Evolutionary conservation across 2,329 filamentous ascomycete species (phyloP), one percentile per base, ranked within the genome.

Genomic region (Botryotinia narcissicola): DNA sequence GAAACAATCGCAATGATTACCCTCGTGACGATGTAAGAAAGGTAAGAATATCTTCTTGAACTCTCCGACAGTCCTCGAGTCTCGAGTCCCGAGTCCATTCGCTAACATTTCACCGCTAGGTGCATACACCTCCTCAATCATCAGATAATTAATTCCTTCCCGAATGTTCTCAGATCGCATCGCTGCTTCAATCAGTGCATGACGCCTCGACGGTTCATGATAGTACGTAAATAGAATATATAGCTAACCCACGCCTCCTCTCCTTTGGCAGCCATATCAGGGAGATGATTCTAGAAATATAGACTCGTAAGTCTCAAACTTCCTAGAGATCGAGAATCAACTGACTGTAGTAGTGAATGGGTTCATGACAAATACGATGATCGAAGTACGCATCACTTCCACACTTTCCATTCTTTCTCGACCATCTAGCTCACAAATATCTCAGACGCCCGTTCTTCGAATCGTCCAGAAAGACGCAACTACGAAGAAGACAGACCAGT

Each of bases 281-380:
- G 66, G 66, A 44, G 89, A 92, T 76, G 84, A 87, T 75, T 85
- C 86, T 75, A 87, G 89, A 83, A 90, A 91, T 82, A 85, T 93
- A 79, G 91, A 94, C 82, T 89, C 89, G 92, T 94, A 83, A 75
- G 88, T 84, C 63, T 48, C 29, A 18, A 22, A 20, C 46, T 22
- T 60, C 59, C 20, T n/a, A 18, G 37, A 12, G 18, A 12, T 22
- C 59, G 16, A 18, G 51, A n/a, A 22, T 14, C 42, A 54, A 35
- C 64, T 75, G 48, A 74, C 70, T 68, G 71, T 62, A 42, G 72
- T 71, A 93, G 93, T 81, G 94, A 97, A 86, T 98, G 95, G 95
- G 93, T 97, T 78, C 95, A 98, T 82, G 93, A 97, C 84, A 93
- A 91, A 81, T 97, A 90, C 82, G 93, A 96, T 82, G 93, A 93